phyloP scores from a whole-genome alignment of 352 stramenopile genomes.

The Phytopythium oedochilum region DNA sequence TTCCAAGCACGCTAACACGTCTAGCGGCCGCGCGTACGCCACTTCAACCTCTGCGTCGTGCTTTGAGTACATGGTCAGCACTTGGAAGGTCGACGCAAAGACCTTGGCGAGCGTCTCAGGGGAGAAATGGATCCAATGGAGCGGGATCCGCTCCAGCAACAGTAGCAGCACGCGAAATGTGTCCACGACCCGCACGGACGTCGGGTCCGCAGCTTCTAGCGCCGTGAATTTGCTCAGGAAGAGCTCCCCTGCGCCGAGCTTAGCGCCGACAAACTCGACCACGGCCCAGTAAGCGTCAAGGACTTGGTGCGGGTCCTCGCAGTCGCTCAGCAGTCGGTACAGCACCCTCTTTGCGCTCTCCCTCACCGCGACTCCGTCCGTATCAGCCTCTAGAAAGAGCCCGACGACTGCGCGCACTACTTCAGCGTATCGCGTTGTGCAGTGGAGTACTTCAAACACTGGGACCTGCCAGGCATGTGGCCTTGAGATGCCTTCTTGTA shows the following conservation, averaged over 20 bases:
- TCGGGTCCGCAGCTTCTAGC: slow-evolving; percentile 3
- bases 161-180: slow-evolving; percentile 37
- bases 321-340: slow-evolving; percentile 32
- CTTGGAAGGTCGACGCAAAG: slow-evolving; percentile 33
- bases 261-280: slow-evolving; percentile 33
- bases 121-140: slow-evolving; percentile 60
- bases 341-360: slow-evolving; percentile 22
- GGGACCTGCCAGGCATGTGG: slow-evolving; percentile 28
- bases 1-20: slow-evolving; percentile 29
- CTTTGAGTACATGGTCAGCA: slow-evolving; percentile 36
- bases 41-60: slow-evolving; percentile 17
- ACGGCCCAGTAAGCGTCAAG: slow-evolving; percentile 42
- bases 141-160: slow-evolving; percentile 23
- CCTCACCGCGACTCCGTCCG: slow-evolving; percentile 6
- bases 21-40: slow-evolving; percentile 15
- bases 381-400: slow-evolving; percentile 25
- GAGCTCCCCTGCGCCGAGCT: slow-evolving; percentile 19
- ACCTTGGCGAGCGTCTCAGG: slow-evolving; percentile 33
- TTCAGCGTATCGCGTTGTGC: slow-evolving; percentile 23
- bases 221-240: slow-evolving; percentile 19
- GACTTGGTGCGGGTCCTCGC: slow-evolving; percentile 47
- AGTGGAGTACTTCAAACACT: slow-evolving; percentile 49
- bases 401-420: slow-evolving; percentile 22
- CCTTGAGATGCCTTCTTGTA: not conserved
- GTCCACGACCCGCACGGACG: slow-evolving; percentile 18